Percentiles rank a stretch among this genome's conserved stretches.
Conservation (phyloP, 2,329 filamentous ascomycete species). For the Verruconis gallopava region DNA sequence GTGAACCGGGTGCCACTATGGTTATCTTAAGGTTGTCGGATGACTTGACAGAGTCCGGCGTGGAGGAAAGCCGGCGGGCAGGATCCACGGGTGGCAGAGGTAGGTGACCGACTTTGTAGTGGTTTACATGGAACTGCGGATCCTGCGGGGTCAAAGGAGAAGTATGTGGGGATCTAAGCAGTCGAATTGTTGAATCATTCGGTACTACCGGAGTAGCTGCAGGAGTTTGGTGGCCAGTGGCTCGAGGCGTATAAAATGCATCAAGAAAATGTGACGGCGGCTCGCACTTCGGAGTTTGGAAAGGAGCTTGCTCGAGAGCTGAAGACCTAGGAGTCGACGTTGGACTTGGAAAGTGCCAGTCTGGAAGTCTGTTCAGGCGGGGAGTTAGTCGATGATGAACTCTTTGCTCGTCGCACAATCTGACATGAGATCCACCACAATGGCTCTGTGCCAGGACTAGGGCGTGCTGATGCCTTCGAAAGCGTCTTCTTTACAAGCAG, state of each 20-base stretch:
- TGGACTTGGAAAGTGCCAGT: conserved; percentile 39
- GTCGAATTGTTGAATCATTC: conserved; percentile 21
- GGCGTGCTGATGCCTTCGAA: conserved; percentile 6
- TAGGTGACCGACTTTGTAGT: conserved; percentile 42
- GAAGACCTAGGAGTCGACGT: conserved; percentile 34
- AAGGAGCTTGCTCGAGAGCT: conserved; percentile 26
- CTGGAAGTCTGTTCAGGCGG: conserved; percentile 23
- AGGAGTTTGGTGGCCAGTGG: conserved; percentile 28
- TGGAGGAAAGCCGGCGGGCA: conserved; percentile 45
- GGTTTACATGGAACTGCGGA: conserved; percentile 45
- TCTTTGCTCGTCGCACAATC: conserved; percentile 3
- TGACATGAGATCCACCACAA: not conserved
- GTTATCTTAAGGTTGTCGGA: conserved; percentile 1
- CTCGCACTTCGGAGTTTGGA: conserved; percentile 33
- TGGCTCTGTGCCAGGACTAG: not conserved
- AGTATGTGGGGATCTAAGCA: conserved; percentile 20
- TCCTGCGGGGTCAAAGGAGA: conserved; percentile 25
- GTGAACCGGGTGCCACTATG: conserved; percentile 13
- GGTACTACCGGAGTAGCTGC: conserved; percentile 28
- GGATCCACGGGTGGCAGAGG: conserved; percentile 48
- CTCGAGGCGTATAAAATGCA: conserved; percentile 34
- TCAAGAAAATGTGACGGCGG: conserved; percentile 35
- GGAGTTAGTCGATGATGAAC: conserved; percentile 3
- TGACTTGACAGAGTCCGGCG: conserved; percentile 28
- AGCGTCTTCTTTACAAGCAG: too few relatives aligned